Percentiles rank a stretch among this genome's conserved stretches.
These are phyloP conservation scores for Malus asiatica DNA, from an alignment of 306 rosid species.

Conservation along the genomic window DNA sequence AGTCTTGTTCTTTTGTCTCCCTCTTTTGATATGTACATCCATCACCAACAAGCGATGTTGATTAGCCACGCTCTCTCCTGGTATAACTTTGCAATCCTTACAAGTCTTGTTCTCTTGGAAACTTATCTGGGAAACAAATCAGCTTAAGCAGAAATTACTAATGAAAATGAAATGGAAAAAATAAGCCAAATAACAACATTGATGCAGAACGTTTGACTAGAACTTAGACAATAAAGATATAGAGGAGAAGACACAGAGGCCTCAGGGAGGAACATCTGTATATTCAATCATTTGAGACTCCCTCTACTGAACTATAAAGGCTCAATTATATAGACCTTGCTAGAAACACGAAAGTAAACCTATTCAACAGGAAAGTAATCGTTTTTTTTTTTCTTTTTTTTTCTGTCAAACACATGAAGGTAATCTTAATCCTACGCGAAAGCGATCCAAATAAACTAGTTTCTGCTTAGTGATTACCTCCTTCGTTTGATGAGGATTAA, in stretches of 20 bases:
- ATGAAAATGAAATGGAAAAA: background rate
- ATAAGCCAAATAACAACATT: no score
- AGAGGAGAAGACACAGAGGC: background rate
- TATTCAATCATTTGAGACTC: background rate
- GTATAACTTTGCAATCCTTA: no score
- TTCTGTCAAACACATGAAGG: background rate
- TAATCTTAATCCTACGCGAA: background rate
- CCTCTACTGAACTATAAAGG: background rate
- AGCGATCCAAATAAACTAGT: background rate
- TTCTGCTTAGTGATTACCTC: slow-evolving; percentile 37
- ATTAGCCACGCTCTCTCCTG: no score
- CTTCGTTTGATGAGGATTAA: slow-evolving; percentile 50
- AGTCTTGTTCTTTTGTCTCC: no score
- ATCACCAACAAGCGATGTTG: no score
- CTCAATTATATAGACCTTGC: background rate
- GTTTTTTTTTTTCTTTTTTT: no score
- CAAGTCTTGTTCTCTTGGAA: no score
- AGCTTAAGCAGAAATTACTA: slow-evolving; percentile 6
- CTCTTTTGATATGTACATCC: no score
- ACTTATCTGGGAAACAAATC: slow-evolving; percentile 58
- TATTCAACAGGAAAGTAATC: background rate
- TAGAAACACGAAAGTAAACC: background rate
- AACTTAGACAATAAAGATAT: background rate
- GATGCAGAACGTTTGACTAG: background rate
- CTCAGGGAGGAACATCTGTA: background rate